Evolutionary conservation across 2,329 filamentous ascomycete species (phyloP), one percentile per base, ranked within the genome.

Genomic region (Hypocreales sp.): DNA sequence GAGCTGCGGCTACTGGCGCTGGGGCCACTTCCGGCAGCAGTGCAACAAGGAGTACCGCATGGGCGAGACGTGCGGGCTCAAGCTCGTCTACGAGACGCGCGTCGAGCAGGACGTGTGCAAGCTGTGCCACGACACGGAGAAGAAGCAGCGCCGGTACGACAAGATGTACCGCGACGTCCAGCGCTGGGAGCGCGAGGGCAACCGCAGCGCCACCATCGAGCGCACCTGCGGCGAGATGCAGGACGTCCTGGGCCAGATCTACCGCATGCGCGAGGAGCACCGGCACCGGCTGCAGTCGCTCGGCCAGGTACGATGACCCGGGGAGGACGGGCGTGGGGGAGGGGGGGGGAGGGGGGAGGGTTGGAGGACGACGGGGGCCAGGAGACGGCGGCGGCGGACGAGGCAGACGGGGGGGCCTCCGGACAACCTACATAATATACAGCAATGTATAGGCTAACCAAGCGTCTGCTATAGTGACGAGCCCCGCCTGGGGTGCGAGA

Each of bases 31-130:
- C 62, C 75, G 80, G 39, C 72, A 86, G 54, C 86, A 92, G 51
- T 95, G 87, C 67, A 77, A 79, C 54, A 84, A 83, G 56, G 87
- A 94, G 53, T 92, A 92, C 60, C 80, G 87, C 39, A 93, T 81
- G 40, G 87, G 87, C 45, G 87, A 95, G 64, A 94, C 87, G 20
- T 95, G 87, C 57, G 87, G 87, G 35, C 77, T 93, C 59, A 92
- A 83, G 58, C 70, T 93, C 37, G 76, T 93, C 47, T 84, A 79
- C 60, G 61, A 72, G 41, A 86, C 81, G 15, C 63, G 71, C 37
- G 60, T 61, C 32, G 63, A 77, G 29, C 41, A 51, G 23, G 68
- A 69, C 30, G 69, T 72, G 42, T 95, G 87, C 64, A 81, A 79
- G 49, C 64, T 84, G 36, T 95, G 87, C 59, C 76, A 83, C 45